Evolutionary conservation across 2,329 filamentous ascomycete genomes (phyloP).

Genomic region (Talaromyces atroroseus): DNA sequence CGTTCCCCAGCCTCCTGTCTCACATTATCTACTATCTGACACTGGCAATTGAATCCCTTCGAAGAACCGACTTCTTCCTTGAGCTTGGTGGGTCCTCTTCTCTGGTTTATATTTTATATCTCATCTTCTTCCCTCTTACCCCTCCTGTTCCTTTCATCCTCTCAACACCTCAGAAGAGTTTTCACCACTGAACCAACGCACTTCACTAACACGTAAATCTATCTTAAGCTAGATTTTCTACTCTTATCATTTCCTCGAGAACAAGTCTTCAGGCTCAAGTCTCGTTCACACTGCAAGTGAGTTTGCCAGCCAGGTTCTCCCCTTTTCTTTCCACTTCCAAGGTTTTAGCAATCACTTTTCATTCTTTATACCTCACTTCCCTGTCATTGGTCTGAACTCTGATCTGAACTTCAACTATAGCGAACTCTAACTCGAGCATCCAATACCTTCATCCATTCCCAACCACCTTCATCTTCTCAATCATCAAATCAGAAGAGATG

Average conservation of each 20-base stretch:
- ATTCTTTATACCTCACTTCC: not conserved
- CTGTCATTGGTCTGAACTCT: not conserved
- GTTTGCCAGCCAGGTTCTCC: not conserved
- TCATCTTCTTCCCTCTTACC: constrained; percentile 6
- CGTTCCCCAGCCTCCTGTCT: not conserved
- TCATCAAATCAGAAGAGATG: not conserved
- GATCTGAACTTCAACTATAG: not conserved
- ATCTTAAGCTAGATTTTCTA: not conserved
- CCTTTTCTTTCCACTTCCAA: not conserved
- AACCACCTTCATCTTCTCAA: not conserved
- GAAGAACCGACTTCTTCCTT: not conserved
- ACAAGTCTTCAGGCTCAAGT: not conserved
- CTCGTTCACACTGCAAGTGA: not conserved
- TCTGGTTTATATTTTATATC: constrained; percentile 1
- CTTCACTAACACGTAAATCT: not conserved
- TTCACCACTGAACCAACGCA: not conserved
- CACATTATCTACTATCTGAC: not conserved
- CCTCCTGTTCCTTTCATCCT: constrained; percentile 5
- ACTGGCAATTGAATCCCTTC: not conserved
- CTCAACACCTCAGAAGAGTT: not conserved
- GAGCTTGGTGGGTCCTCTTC: not conserved
- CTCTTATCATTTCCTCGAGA: not conserved
- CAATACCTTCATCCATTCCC: not conserved
- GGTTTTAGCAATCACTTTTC: not conserved
- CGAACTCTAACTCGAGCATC: not conserved